A percentile compares a stretch with the other conserved stretches of the same genome.
phyloP scores from a whole-genome alignment of 805 yeast species.

The Brettanomyces naardenensis region DNA sequence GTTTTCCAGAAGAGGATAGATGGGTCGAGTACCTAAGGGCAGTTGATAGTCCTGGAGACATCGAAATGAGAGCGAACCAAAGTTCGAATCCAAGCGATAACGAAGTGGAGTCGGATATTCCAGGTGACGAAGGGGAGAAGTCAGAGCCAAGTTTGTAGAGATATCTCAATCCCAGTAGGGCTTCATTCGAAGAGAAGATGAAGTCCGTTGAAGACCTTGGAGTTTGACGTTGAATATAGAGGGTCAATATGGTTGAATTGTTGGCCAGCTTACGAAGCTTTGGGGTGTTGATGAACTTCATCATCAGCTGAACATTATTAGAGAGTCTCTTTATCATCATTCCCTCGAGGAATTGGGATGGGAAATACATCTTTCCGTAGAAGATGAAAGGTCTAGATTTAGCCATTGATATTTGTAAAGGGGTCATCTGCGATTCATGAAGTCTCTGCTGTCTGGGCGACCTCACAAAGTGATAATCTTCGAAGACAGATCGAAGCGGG shows the following conservation, averaged over 20 bases:
- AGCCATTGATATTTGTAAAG: background rate
- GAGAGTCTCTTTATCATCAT: slow-evolving; percentile 65
- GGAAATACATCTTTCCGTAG: slow-evolving; percentile 85
- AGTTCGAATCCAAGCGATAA: slow-evolving; percentile 74
- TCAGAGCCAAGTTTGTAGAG: slow-evolving; percentile 53
- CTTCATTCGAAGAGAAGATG: slow-evolving; percentile 77
- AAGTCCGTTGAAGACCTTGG: slow-evolving; percentile 63
- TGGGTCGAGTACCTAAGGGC: slow-evolving; percentile 81
- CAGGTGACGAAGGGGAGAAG: slow-evolving; percentile 3
- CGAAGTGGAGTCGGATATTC: slow-evolving; percentile 29
- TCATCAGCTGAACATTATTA: slow-evolving; percentile 50
- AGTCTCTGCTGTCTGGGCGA: slow-evolving; percentile 5
- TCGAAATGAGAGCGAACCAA: slow-evolving; percentile 78
- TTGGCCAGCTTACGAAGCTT: slow-evolving; percentile 20
- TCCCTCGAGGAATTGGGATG: slow-evolving; percentile 81
- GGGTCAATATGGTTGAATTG: slow-evolving; percentile 43
- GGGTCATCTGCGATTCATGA: background rate
- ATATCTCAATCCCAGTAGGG: slow-evolving; percentile 72
- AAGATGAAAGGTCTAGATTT: slow-evolving; percentile 36
- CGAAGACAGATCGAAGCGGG: slow-evolving; percentile 57
- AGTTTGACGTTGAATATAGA: slow-evolving; percentile 63
- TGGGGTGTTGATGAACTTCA: slow-evolving; percentile 67
- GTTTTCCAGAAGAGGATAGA: slow-evolving; percentile 74
- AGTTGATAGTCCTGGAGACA: slow-evolving; percentile 85
- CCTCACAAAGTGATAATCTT: slow-evolving; percentile 53